These are phyloP conservation scores for Durusdinium trenchii DNA, from an alignment of 73 alveolate species.

Conservation along the genomic window DNA sequence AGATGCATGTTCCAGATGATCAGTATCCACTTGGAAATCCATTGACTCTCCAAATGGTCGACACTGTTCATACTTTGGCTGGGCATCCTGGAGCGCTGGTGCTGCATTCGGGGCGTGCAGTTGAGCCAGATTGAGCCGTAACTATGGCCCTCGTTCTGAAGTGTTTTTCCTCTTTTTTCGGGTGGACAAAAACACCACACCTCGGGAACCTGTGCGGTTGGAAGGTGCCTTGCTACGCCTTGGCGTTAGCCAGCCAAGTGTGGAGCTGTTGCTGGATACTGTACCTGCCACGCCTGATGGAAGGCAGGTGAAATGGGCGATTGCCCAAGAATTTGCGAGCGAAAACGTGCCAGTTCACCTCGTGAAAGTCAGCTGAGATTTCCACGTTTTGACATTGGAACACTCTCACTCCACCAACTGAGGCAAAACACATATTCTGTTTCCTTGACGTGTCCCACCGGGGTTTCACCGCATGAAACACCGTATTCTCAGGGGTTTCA, in stretches of 20 bases:
- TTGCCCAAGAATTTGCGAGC: too few relatives aligned
- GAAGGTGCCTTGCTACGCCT: conserved; percentile 1
- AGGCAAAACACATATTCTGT: not conserved
- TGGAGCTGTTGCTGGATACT: not conserved
- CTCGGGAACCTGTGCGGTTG: not conserved
- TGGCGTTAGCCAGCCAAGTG: conserved; percentile 5
- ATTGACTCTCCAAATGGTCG: not conserved
- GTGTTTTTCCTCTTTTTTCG: not conserved
- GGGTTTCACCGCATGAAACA: too few relatives aligned
- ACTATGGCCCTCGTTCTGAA: not conserved
- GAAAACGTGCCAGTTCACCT: too few relatives aligned
- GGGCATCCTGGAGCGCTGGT: not conserved
- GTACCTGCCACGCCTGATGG: not conserved
- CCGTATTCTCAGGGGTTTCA: too few relatives aligned
- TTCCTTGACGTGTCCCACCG: not conserved
- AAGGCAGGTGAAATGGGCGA: not conserved
- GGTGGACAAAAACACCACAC: not conserved
- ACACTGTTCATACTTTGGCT: not conserved
- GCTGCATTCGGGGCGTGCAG: not conserved
- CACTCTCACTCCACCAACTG: not conserved
- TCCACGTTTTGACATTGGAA: not conserved
- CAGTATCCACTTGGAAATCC: not conserved
- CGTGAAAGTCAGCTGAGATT: too few relatives aligned
- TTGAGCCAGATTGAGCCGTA: not conserved
- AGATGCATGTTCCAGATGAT: too few relatives aligned